phyloP scores from a whole-genome alignment of 441 rosid genomes.

The Mallotus repandus region DNA sequence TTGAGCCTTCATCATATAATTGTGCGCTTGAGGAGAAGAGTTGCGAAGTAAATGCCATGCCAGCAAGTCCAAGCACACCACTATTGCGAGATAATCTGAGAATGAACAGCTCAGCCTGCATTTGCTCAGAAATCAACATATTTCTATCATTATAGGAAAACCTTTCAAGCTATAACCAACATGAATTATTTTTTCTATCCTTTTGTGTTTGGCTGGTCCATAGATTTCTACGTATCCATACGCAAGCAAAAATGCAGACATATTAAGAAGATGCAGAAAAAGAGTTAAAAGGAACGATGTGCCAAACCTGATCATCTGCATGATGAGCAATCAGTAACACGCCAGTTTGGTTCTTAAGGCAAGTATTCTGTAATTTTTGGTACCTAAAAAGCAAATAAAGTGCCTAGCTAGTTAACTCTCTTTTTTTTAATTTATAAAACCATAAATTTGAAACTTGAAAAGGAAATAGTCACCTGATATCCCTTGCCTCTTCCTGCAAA shows the following conservation, averaged over 20 bases:
- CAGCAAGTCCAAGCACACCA: constrained; percentile 94
- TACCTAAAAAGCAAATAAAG: constrained; percentile 51
- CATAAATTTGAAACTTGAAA: constrained; percentile 7
- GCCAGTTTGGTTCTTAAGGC: constrained; percentile 48
- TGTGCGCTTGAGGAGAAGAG: constrained; percentile 42
- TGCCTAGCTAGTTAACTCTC: not conserved
- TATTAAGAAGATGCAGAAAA: not conserved
- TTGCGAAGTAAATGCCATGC: constrained; percentile 80
- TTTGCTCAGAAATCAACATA: constrained; percentile 30
- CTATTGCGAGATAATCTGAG: constrained; percentile 89
- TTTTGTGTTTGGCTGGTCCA: not conserved
- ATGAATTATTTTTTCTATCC: not conserved
- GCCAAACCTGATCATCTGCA: constrained; percentile 88
- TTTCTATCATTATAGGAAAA: not conserved
- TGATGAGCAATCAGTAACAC: constrained; percentile 94
- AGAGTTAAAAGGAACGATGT: not conserved
- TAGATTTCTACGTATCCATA: not conserved
- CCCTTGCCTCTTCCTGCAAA: constrained; percentile 90
- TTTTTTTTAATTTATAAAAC: not conserved
- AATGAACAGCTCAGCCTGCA: constrained; percentile 91
- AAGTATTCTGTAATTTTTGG: constrained; percentile 61
- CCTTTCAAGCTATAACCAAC: constrained; percentile 2
- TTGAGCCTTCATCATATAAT: constrained; percentile 32
- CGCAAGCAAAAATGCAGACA: not conserved
- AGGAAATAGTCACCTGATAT: constrained; percentile 49